Evolutionary conservation across 2,329 filamentous ascomycete genomes (phyloP), one percentile per base, ranked within the genome.

Genomic region (Pseudogymnoascus sp.): DNA sequence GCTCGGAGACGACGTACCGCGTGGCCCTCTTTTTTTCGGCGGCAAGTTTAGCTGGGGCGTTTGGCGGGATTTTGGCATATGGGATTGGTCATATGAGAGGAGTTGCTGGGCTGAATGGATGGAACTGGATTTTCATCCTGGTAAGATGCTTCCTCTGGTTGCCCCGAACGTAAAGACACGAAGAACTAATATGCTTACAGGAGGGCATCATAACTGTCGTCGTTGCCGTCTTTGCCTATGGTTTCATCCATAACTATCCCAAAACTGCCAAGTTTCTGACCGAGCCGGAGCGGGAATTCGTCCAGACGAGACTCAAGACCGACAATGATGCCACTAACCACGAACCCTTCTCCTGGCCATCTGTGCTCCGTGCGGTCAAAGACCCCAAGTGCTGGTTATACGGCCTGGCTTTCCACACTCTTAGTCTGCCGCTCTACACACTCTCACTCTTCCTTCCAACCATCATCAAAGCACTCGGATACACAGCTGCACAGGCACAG

Each of bases 361-460:
- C 85, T 18, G 88, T 91, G 0, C 61, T 72, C 22, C 76, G 81
- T 16, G 88, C 88, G 0, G 71, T 90, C 39, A 81, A 78, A 12
- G 86, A 92, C 66, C 81, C 82, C 1, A 90, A 86, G 68, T 85
- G 85, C 67, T 90, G 84, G 85, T 77, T 91, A 0, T 91, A 91
- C 65, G 85, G 86, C 0, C 70, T 89, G 0, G 82, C 80, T 0
- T 90, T 89, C 66, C 87, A 91, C 69, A 89, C 86, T 4, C 84
- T 90, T 78, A 87, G 83, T 61, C 72, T 91, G 11, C 81, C 81
- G 0, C 72, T 83, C 0, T 84, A 84, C 62, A 83, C 81, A 0
- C 72, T 82, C 4, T 78, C 84, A 0, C 70, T 84, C 2, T 84
- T 84, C 61, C 62, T 83, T 70, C 80, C 80, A 0, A 81, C 79